phyloP scores from a whole-genome alignment of 2,329 filamentous ascomycete species.

The Microdochium bolleyi region DNA sequence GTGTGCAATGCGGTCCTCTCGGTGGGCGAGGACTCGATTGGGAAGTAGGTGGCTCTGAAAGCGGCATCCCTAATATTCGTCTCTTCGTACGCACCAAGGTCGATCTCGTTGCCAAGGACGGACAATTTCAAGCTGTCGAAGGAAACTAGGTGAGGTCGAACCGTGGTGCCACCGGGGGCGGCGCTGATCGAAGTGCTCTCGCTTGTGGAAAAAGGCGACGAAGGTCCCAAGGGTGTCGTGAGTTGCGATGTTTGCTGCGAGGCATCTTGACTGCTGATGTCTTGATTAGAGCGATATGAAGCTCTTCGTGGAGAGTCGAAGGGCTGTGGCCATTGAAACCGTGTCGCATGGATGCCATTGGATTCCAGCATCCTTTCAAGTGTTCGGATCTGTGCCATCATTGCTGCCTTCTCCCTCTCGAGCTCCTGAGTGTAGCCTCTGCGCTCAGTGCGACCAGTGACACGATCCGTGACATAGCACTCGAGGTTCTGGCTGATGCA shows the following conservation, averaged over 20 bases:
- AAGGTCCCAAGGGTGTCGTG: background rate
- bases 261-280: constrained; percentile 16
- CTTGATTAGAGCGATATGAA: constrained; percentile 3
- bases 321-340: constrained; percentile 16
- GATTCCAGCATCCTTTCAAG: constrained; percentile 59
- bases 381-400: constrained; percentile 59
- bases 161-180: background rate
- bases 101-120: constrained; percentile 71
- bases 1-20: constrained; percentile 59
- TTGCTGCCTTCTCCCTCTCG: constrained; percentile 62
- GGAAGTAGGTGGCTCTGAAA: constrained; percentile 21
- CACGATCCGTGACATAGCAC: constrained; percentile 80
- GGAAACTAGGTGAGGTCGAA: constrained; percentile 49
- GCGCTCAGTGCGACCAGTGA: constrained; percentile 72
- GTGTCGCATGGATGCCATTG: constrained; percentile 47
- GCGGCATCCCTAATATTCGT: constrained; percentile 57
- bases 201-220: constrained; percentile 10
- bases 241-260: background rate
- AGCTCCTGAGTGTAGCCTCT: constrained; percentile 72
- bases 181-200: constrained; percentile 43
- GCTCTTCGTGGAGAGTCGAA: constrained; percentile 42
- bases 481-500: constrained; percentile 69
- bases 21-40: background rate
- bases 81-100: constrained; percentile 65
- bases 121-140: constrained; percentile 72